phyloP scores from a whole-genome alignment of 108 stramenopile genomes.

The Cyclotella kingstonii region DNA sequence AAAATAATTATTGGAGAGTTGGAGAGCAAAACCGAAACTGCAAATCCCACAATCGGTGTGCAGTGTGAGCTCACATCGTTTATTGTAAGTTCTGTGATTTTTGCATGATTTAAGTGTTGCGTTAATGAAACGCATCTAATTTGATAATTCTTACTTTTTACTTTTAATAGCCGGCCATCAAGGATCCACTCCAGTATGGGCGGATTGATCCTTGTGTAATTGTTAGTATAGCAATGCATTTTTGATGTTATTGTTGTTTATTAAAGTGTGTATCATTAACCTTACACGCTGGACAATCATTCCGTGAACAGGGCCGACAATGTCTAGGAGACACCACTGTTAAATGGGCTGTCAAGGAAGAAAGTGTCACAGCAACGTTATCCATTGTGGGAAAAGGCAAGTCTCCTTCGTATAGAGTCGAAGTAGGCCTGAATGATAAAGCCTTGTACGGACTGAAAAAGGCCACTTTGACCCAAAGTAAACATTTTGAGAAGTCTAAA shows the following conservation, averaged over 20 bases:
- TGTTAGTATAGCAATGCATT: neutral
- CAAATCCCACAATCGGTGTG: conserved; percentile 24
- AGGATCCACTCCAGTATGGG: conserved; percentile 39
- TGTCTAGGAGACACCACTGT: conserved; percentile 1
- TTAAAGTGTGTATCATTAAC: neutral
- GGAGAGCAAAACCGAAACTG: conserved; percentile 13
- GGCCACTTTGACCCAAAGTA: conserved; percentile 11
- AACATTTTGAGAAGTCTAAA: conserved; percentile 24
- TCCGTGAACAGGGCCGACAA: conserved; percentile 4
- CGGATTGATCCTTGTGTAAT: conserved; percentile 26
- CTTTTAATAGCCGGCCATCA: conserved; percentile 37
- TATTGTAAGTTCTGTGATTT: conserved; percentile 9
- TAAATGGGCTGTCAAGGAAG: conserved; percentile 10
- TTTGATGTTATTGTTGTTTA: neutral
- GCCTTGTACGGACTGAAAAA: conserved; percentile 24
- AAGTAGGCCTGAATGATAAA: conserved; percentile 45
- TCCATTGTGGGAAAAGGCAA: conserved; percentile 26
- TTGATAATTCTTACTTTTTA: neutral
- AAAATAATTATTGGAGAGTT: conserved; percentile 54
- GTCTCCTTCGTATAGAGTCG: conserved; percentile 38
- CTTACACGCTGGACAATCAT: neutral
- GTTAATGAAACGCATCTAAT: neutral
- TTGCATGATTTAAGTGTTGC: neutral
- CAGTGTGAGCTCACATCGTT: conserved; percentile 51
- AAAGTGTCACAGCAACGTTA: conserved; percentile 1